A percentile compares a stretch with the other conserved stretches of the same genome.
These are phyloP conservation scores for Lyophyllum shimeji DNA, from an alignment of 768 basidiomycete species.

Conservation along the genomic window DNA sequence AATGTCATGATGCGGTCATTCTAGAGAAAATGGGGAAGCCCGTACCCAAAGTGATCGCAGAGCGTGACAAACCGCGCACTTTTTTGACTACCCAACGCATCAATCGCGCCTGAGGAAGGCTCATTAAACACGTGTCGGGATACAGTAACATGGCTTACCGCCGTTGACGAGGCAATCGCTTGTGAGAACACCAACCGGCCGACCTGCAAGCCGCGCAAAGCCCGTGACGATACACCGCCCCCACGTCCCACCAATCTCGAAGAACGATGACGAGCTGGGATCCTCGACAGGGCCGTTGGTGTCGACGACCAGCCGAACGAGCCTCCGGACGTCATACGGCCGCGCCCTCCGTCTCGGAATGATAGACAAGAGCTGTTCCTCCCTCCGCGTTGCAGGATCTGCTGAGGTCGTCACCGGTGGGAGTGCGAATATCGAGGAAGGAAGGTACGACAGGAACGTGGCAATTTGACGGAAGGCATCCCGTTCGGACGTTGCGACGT, in stretches of 20 bases:
- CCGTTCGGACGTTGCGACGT: conserved; percentile 33
- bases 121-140: no score
- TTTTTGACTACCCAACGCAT: conserved; percentile 39
- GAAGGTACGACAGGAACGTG: conserved; percentile 36
- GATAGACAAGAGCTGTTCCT: conserved; percentile 34
- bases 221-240: conserved; percentile 37
- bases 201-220: conserved; percentile 35
- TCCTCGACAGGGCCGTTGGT: conserved; percentile 12
- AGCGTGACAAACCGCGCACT: conserved; percentile 35
- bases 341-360: conserved; percentile 35
- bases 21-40: neutral
- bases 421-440: conserved; percentile 36
- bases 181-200: conserved; percentile 33
- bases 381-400: conserved; percentile 28
- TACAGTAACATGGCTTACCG: conserved; percentile 21
- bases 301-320: conserved; percentile 35
- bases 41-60: conserved; percentile 41
- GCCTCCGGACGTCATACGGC: conserved; percentile 34
- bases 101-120: conserved; percentile 31
- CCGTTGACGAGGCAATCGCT: conserved; percentile 40
- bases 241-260: conserved; percentile 39
- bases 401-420: conserved; percentile 25
- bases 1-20: neutral
- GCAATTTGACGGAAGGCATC: conserved; percentile 37
- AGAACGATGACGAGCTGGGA: conserved; percentile 23